These are phyloP conservation scores for Aethionema arabicum DNA, from an alignment of 345 rosid species.

Conservation along the genomic window DNA sequence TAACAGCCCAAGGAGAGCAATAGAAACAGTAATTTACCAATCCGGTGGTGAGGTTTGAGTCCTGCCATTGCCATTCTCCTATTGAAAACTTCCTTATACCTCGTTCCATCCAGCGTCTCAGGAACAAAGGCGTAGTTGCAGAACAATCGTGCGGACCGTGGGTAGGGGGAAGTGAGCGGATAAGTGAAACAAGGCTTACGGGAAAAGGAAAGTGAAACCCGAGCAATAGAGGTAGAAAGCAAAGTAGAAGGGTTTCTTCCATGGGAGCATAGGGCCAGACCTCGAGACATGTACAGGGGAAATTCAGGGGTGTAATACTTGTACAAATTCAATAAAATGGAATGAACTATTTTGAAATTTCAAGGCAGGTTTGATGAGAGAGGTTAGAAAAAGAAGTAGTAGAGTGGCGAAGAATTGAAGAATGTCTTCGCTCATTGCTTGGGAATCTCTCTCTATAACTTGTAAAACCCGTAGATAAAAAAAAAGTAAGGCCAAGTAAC, in stretches of 20 bases:
- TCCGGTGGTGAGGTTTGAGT: constrained; percentile 75
- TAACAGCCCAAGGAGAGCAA: background rate
- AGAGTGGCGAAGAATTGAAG: too few species aligned
- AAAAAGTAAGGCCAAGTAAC: too few species aligned
- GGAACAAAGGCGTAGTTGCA: constrained; percentile 43
- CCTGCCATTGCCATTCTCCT: constrained; percentile 80
- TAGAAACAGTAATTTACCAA: constrained; percentile 47
- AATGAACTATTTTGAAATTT: too few species aligned
- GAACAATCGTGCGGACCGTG: constrained; percentile 41
- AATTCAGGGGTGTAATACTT: too few species aligned
- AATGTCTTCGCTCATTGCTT: too few species aligned
- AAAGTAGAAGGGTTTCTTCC: constrained; percentile 40
- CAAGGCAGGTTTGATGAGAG: too few species aligned
- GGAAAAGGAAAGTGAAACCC: constrained; percentile 38
- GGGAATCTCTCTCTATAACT: too few species aligned
- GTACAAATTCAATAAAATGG: too few species aligned
- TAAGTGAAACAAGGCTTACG: constrained; percentile 29
- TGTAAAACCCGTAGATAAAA: too few species aligned
- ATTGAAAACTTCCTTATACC: constrained; percentile 57
- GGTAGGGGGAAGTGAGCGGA: constrained; percentile 26
- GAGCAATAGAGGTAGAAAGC: constrained; percentile 27
- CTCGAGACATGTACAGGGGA: constrained; percentile 48
- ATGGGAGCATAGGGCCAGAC: constrained; percentile 39
- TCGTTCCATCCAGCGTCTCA: constrained; percentile 34
- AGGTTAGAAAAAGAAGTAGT: too few species aligned